These are phyloP conservation scores for Luffa aegyptiaca DNA, from an alignment of 306 rosid species.

Conservation along the genomic window DNA sequence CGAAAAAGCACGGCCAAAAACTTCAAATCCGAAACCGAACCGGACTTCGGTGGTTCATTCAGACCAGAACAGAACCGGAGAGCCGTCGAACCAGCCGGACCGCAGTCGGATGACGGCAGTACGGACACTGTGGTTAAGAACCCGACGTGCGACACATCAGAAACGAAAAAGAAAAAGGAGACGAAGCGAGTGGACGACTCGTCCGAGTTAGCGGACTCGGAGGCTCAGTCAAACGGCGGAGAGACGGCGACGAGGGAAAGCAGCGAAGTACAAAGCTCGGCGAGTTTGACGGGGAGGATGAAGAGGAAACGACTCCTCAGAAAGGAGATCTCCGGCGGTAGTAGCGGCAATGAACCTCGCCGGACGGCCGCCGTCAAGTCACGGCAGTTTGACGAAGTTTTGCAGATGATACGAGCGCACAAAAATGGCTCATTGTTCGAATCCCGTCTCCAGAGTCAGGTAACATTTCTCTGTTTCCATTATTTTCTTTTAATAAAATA, in stretches of 20 bases:
- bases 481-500: not conserved
- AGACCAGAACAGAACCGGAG: conserved; percentile 24
- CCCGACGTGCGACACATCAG: conserved; percentile 27
- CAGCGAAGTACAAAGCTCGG: conserved; percentile 81
- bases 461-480: conserved; percentile 8
- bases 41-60: conserved; percentile 9
- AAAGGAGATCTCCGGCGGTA: conserved; percentile 23
- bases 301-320: conserved; percentile 22
- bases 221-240: conserved; percentile 43
- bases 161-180: conserved; percentile 35
- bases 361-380: conserved; percentile 25
- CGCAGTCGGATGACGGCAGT: conserved; percentile 64
- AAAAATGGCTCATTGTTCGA: conserved; percentile 50
- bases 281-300: conserved; percentile 45
- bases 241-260: conserved; percentile 40
- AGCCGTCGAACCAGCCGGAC: conserved; percentile 22
- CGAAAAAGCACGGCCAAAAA: conserved; percentile 27
- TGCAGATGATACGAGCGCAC: conserved; percentile 47
- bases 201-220: conserved; percentile 54
- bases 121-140: conserved; percentile 39
- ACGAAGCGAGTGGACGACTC: conserved; percentile 28
- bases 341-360: conserved; percentile 13
- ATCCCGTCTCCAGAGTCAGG: conserved; percentile 73
- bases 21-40: conserved; percentile 10
- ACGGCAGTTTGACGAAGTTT: conserved; percentile 41